These are phyloP conservation scores for Cryptococcus hybrid DNA, from an alignment of 1,284 basidiomycete genomes.

Conservation along the genomic window DNA sequence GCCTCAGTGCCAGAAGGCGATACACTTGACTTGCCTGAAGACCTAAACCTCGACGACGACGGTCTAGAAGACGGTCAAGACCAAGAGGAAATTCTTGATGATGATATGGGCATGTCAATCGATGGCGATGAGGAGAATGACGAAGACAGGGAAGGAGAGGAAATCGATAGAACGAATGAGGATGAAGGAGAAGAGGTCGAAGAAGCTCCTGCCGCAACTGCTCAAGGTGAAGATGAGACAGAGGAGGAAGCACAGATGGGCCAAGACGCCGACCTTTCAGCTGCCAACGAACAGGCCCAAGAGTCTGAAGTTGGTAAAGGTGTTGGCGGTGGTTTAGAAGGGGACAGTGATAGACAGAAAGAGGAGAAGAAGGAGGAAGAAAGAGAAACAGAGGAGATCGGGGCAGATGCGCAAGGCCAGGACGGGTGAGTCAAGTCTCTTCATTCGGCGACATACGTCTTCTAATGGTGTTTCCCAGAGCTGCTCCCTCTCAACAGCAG, in stretches of 20 bases:
- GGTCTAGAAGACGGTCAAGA: slow-evolving; percentile 53
- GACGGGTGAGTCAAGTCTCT: slow-evolving; percentile 20
- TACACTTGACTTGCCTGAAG: slow-evolving; percentile 78
- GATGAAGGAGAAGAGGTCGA: slow-evolving; percentile 41
- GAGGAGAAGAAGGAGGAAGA: slow-evolving; percentile 19
- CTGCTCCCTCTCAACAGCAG: slow-evolving; percentile 26
- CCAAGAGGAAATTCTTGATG: slow-evolving; percentile 41
- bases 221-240: slow-evolving; percentile 40
- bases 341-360: slow-evolving; percentile 39
- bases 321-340: slow-evolving; percentile 28
- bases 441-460: neutral
- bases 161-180: slow-evolving; percentile 37
- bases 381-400: slow-evolving; percentile 33
- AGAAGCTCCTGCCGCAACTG: slow-evolving; percentile 39
- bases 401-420: slow-evolving; percentile 34
- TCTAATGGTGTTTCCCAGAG: slow-evolving; percentile 8
- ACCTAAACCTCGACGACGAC: slow-evolving; percentile 64
- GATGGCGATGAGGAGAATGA: slow-evolving; percentile 49
- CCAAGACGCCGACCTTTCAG: slow-evolving; percentile 41
- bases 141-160: slow-evolving; percentile 28
- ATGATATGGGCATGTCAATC: slow-evolving; percentile 22
- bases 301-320: slow-evolving; percentile 42
- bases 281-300: slow-evolving; percentile 36
- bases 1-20: slow-evolving; percentile 72
- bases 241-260: slow-evolving; percentile 44